phyloP scores from a whole-genome alignment of 1,139 yeast genomes.

The Kodamaea alishanica region DNA sequence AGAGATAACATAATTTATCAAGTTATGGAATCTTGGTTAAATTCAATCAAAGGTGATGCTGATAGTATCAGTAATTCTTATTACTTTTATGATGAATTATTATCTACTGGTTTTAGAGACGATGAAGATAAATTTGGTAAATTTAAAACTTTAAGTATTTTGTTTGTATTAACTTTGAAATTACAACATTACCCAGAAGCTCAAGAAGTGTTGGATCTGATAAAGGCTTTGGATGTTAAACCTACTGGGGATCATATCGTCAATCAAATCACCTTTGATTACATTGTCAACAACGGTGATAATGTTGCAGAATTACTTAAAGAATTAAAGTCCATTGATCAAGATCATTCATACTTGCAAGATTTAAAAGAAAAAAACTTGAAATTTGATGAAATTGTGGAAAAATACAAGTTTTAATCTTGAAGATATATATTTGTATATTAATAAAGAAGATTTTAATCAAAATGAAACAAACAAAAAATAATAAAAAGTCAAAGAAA shows the following conservation, averaged over 20 bases:
- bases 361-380: slow-evolving; percentile 52
- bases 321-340: slow-evolving; percentile 39
- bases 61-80: slow-evolving; percentile 57
- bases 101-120: slow-evolving; percentile 43
- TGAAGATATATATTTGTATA: slow-evolving; percentile 1
- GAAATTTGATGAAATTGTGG: slow-evolving; percentile 55
- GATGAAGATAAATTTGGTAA: slow-evolving; percentile 37
- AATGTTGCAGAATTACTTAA: slow-evolving; percentile 37
- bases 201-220: slow-evolving; percentile 46
- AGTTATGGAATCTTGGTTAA: slow-evolving; percentile 65
- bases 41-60: slow-evolving; percentile 53
- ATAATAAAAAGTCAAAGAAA: background rate
- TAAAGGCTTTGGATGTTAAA: slow-evolving; percentile 27
- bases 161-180: slow-evolving; percentile 43
- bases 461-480: background rate
- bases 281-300: slow-evolving; percentile 45
- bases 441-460: background rate
- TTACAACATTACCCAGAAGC: slow-evolving; percentile 47
- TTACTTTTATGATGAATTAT: slow-evolving; percentile 71
- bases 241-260: slow-evolving; percentile 51
- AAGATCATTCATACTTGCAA: slow-evolving; percentile 48
- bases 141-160: slow-evolving; percentile 32
- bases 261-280: slow-evolving; percentile 53
- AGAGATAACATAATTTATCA: slow-evolving; percentile 67
- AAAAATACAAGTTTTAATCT: slow-evolving; percentile 39